A percentile compares a stretch with the other conserved stretches of the same genome.
Evolutionary conservation across 441 rosid species (phyloP).

Genomic region (Erysimum cheiri): DNA sequence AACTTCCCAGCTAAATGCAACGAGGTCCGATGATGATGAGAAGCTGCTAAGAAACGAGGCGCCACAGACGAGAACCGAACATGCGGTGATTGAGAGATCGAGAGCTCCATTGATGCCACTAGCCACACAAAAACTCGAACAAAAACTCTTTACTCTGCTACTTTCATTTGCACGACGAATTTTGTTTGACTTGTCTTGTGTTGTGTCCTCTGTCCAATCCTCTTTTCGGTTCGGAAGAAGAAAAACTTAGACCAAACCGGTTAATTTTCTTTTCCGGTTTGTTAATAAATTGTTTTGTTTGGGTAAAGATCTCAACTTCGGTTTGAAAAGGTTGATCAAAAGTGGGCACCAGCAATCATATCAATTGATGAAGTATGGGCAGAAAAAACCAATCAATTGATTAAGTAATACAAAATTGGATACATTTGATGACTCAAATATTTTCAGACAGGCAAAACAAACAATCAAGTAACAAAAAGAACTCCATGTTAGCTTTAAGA

Average conservation of each 20-base stretch:
- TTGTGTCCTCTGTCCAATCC: conserved; percentile 31
- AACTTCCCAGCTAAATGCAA: conserved; percentile 40
- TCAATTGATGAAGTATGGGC: background rate
- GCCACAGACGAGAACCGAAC: conserved; percentile 50
- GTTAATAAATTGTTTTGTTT: background rate
- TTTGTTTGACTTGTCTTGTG: conserved; percentile 1
- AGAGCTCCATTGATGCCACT: conserved; percentile 65
- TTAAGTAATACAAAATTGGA: conserved; percentile 29
- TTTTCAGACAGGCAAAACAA: conserved; percentile 26
- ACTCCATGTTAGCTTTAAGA: conserved; percentile 26
- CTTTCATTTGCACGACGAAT: conserved; percentile 15
- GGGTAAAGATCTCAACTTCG: background rate
- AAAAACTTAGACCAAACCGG: background rate
- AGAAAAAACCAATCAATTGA: background rate
- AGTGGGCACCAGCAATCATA: background rate
- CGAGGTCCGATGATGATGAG: conserved; percentile 45
- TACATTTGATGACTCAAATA: conserved; percentile 25
- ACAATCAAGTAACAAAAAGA: background rate
- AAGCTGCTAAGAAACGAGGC: conserved; percentile 44
- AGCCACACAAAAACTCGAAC: no score
- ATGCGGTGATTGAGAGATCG: conserved; percentile 52
- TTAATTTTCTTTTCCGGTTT: conserved; percentile 9
- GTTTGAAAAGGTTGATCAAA: background rate
- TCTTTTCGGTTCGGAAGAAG: conserved; percentile 7
- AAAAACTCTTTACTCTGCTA: conserved; percentile 40